Percentiles rank a stretch among this genome's conserved stretches.
Evolutionary conservation across 2,329 filamentous ascomycete species (phyloP).

Genomic region (Colletotrichum costaricense): DNA sequence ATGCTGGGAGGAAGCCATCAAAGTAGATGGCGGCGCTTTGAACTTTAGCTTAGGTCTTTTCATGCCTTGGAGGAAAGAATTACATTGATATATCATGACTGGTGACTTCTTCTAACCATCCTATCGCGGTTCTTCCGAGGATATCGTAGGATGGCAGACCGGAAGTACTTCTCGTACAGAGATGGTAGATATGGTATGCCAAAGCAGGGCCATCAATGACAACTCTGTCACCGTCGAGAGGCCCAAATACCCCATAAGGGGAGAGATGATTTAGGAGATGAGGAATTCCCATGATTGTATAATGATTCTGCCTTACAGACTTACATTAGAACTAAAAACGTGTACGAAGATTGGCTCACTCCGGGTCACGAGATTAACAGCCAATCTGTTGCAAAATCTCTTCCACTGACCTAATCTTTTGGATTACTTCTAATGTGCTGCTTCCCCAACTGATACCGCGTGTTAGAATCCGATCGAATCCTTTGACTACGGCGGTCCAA

Average conservation of each 20-base stretch:
- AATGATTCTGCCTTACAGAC: not conserved
- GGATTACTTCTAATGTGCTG: not conserved
- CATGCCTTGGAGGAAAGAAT: constrained; percentile 34
- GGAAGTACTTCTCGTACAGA: constrained; percentile 62
- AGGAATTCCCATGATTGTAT: constrained; percentile 66
- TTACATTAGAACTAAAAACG: not conserved
- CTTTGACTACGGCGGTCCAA: not conserved
- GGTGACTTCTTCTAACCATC: constrained; percentile 72
- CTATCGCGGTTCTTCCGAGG: constrained; percentile 67
- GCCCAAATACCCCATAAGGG: constrained; percentile 58
- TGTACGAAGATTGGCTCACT: too few relatives aligned
- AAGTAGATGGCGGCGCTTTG: constrained; percentile 80
- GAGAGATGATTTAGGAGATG: constrained; percentile 64
- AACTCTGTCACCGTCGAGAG: constrained; percentile 54
- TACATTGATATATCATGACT: constrained; percentile 72
- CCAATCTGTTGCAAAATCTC: not conserved
- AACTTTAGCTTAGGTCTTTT: not conserved
- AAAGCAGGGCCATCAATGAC: constrained; percentile 84
- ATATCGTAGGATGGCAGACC: constrained; percentile 72
- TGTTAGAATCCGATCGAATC: not conserved
- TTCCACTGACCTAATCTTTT: constrained; percentile 5
- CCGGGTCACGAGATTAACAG: not conserved
- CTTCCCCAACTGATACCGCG: not conserved
- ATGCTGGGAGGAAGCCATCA: constrained; percentile 80
- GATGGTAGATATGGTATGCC: constrained; percentile 77